Percentiles rank a stretch among this genome's conserved stretches.
These are phyloP conservation scores for Beta corolliflora DNA, from an alignment of 179 eudicot genomes.

Conservation along the genomic window DNA sequence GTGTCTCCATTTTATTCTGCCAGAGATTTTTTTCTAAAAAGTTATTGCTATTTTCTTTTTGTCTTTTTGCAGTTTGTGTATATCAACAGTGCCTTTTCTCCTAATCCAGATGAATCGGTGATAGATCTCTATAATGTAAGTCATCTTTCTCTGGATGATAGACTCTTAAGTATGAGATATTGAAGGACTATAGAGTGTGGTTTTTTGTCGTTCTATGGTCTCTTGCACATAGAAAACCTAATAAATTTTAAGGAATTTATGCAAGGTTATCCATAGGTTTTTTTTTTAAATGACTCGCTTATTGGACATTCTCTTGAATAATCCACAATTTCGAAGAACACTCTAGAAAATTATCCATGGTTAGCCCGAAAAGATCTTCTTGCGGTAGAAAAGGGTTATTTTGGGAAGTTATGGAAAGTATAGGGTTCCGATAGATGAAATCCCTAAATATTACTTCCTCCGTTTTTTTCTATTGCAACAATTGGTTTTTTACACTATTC, in stretches of 20 bases:
- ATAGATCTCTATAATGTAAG: conserved; percentile 84
- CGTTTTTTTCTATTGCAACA: too few relatives aligned
- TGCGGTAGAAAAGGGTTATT: too few relatives aligned
- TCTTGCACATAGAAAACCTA: neutral
- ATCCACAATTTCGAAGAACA: too few relatives aligned
- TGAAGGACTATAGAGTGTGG: neutral
- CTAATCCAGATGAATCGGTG: conserved; percentile 86
- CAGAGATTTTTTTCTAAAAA: neutral
- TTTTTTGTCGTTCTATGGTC: neutral
- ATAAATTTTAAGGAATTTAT: neutral
- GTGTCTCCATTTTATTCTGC: neutral
- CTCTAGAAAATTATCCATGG: too few relatives aligned
- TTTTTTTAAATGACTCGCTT: too few relatives aligned
- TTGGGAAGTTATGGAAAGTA: too few relatives aligned
- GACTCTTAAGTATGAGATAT: neutral
- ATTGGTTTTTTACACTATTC: too few relatives aligned
- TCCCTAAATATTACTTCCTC: too few relatives aligned
- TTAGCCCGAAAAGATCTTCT: too few relatives aligned
- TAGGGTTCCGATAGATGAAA: too few relatives aligned
- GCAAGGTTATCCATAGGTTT: too few relatives aligned
- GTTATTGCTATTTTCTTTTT: conserved; percentile 13
- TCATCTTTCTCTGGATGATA: conserved; percentile 13
- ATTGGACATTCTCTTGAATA: too few relatives aligned
- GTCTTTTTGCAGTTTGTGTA: conserved; percentile 72
- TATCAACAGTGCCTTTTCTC: conserved; percentile 92